phyloP scores from a whole-genome alignment of 148 eudicot genomes.

The Fagopyrum esculentum region DNA sequence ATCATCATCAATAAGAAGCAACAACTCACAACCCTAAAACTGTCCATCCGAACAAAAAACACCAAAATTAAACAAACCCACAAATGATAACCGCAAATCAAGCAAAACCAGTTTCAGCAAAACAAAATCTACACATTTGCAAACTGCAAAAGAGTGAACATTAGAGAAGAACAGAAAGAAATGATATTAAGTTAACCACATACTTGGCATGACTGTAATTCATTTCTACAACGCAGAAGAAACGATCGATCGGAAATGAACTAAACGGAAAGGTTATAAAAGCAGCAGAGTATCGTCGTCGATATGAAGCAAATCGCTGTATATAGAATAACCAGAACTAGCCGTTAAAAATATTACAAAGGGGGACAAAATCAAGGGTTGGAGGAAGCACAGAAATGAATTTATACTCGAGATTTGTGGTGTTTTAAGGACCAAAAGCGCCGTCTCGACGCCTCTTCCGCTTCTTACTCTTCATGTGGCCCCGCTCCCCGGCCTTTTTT shows the following conservation, averaged over 20 bases:
- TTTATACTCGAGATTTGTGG: background rate
- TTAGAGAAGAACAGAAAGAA: background rate
- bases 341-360: slow-evolving; percentile 1
- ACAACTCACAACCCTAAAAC: background rate
- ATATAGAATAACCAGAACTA: background rate
- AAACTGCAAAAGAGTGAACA: background rate
- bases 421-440: background rate
- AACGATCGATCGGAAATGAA: background rate
- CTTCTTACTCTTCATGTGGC: background rate
- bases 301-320: background rate
- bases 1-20: background rate
- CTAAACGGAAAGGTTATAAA: background rate
- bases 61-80: background rate
- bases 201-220: slow-evolving; percentile 1
- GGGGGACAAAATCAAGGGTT: background rate
- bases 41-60: background rate
- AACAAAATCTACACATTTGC: background rate
- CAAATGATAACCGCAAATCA: background rate
- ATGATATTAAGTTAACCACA: background rate
- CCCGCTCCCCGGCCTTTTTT: no score
- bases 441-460: background rate
- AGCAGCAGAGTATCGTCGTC: background rate
- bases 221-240: background rate
- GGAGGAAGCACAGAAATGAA: background rate
- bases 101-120: no score